Conservation (phyloP, 345 rosid genomes). For the Syzygium jambos region DNA sequence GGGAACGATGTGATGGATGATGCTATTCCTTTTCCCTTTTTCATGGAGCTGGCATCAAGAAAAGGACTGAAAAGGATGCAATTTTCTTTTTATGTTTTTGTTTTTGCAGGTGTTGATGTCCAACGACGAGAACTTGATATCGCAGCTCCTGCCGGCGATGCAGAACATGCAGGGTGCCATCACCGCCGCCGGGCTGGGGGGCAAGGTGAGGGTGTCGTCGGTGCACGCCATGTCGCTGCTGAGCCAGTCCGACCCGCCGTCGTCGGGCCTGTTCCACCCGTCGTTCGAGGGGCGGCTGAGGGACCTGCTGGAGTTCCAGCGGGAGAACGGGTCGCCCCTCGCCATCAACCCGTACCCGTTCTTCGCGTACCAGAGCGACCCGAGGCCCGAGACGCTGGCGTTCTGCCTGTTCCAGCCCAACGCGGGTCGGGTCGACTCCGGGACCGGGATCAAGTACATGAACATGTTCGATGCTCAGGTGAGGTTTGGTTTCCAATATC, state of each 20-base stretch:
- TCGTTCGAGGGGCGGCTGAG: slow-evolving; percentile 46
- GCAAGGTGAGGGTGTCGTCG: slow-evolving; percentile 78
- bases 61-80: neutral
- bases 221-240: slow-evolving; percentile 85
- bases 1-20: too few species aligned
- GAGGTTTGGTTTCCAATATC: neutral
- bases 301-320: slow-evolving; percentile 57
- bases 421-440: slow-evolving; percentile 78
- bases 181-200: slow-evolving; percentile 55
- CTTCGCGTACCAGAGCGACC: slow-evolving; percentile 84
- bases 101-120: slow-evolving; percentile 49
- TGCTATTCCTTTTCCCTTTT: neutral
- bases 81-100: neutral
- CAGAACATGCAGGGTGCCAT: slow-evolving; percentile 71
- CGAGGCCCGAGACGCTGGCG: slow-evolving; percentile 78
- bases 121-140: slow-evolving; percentile 55
- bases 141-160: slow-evolving; percentile 87
- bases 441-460: slow-evolving; percentile 68
- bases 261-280: slow-evolving; percentile 55
- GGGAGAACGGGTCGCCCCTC: slow-evolving; percentile 68
- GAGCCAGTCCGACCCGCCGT: slow-evolving; percentile 77
- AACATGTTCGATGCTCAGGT: slow-evolving; percentile 99
- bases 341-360: slow-evolving; percentile 86
- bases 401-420: slow-evolving; percentile 89
- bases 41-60: neutral